phyloP scores from a whole-genome alignment of 257 asterid genomes.

The Voacanga thouarsii region DNA sequence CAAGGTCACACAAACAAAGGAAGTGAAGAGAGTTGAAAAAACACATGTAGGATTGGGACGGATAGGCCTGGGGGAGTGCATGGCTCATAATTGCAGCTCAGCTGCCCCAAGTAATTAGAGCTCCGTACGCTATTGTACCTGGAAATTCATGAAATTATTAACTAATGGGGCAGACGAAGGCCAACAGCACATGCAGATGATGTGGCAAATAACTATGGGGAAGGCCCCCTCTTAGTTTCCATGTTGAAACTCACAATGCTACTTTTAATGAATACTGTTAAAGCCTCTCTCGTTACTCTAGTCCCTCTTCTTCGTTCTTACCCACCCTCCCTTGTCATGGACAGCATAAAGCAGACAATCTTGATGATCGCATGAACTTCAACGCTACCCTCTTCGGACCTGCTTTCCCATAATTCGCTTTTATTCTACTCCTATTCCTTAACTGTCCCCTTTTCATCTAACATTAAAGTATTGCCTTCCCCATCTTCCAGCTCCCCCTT shows the following conservation, averaged over 20 bases:
- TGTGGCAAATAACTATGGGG: too few relatives aligned
- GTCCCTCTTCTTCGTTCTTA: too few relatives aligned
- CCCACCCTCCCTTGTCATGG: background rate
- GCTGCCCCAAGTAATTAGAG: background rate
- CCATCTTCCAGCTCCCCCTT: too few relatives aligned
- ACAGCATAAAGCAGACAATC: conserved; percentile 3
- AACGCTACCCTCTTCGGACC: background rate
- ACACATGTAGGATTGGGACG: background rate
- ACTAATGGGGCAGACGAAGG: background rate
- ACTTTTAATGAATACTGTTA: too few relatives aligned
- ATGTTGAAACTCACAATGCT: too few relatives aligned
- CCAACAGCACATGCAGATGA: background rate
- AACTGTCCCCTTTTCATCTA: background rate
- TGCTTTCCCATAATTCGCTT: background rate
- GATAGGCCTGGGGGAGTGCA: background rate
- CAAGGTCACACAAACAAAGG: too few relatives aligned
- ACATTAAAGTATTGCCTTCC: too few relatives aligned
- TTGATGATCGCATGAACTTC: conserved; percentile 7
- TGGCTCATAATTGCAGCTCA: background rate
- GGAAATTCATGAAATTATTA: too few relatives aligned
- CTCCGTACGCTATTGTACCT: background rate
- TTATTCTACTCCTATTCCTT: background rate
- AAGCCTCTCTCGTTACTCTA: too few relatives aligned
- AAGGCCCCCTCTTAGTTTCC: too few relatives aligned
- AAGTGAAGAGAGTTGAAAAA: too few relatives aligned